phyloP scores from a whole-genome alignment of 169 alveolate species.

The Plasmodium gallinaceum region DNA sequence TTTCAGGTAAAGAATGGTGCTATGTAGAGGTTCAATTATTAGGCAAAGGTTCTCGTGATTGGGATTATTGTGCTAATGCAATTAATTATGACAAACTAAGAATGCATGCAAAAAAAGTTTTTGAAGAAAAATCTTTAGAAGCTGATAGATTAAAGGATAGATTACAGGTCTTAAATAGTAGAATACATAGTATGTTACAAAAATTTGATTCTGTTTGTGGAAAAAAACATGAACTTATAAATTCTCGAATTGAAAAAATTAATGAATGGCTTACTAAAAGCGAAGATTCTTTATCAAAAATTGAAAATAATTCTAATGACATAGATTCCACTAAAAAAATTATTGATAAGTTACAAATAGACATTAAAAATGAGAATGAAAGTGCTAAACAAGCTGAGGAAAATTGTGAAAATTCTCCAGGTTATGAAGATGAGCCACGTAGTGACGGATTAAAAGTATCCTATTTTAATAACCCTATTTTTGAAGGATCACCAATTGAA shows the following conservation, averaged over 20 bases:
- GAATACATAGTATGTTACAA: conserved; percentile 26
- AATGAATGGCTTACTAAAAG: conserved; percentile 81
- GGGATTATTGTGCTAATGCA: conserved; percentile 89
- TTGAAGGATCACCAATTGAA: conserved; percentile 84
- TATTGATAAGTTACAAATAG: conserved; percentile 82
- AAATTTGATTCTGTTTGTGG: conserved; percentile 54
- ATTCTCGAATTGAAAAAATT: conserved; percentile 37
- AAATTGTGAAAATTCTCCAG: conserved; percentile 82
- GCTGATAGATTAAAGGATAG: conserved; percentile 57
- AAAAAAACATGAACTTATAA: conserved; percentile 36
- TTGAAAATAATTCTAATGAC: conserved; percentile 74
- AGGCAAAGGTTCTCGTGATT: conserved; percentile 88
- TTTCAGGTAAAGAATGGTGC: conserved; percentile 91
- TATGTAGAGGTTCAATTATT: conserved; percentile 92
- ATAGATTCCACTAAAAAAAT: conserved; percentile 78
- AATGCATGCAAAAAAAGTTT: conserved; percentile 73
- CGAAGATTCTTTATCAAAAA: conserved; percentile 82
- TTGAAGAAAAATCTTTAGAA: conserved; percentile 76
- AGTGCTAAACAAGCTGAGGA: conserved; percentile 78
- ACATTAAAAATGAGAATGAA: conserved; percentile 78
- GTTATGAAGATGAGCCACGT: conserved; percentile 83
- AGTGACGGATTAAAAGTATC: conserved; percentile 87
- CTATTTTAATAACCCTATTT: conserved; percentile 81
- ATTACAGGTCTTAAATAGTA: conserved; percentile 17
- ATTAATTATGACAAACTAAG: conserved; percentile 84